Evolutionary conservation across 805 yeast genomes (phyloP), one percentile per base, ranked within the genome.

Genomic region (Jamesozyma piceae): DNA sequence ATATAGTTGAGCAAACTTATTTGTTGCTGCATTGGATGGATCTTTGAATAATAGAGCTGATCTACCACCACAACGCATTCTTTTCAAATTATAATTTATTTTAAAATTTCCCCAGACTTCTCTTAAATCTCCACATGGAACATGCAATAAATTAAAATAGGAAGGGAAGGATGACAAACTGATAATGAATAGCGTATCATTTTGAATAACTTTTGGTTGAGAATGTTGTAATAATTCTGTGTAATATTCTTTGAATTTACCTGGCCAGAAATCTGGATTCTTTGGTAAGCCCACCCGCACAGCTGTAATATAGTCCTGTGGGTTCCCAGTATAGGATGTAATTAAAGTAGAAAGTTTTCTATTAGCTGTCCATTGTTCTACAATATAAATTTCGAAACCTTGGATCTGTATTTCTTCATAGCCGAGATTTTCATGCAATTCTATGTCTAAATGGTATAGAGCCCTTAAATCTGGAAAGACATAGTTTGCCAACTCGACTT

Each of bases 351-450:
- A 78, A 11, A 77, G 65, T 34, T 74, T 69, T 36, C 97, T 68
- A 45, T 79, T 80, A 28, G 82, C 72, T 2, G 84, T 81, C 98
- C 98, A 92, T 61, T 90, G 97, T 60, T 92, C 97, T 10, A 90
- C 95, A 31, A 92, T 69, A 59, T 92, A 92, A 14, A 84, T 74
- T 62, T 92, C 97, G 57, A 82, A 87, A 1, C 98, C 97, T 1
- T 68, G 53, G 20, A 82, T 68, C 9, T 63, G 64, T 4, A 78
- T 62, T 42, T 68, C 71, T 37, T 74, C 75, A 29, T 71, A 75
- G 3, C 44, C 43, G 45, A 67, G 61, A 39, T 66, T 71, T 37
- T 60, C 58, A 13, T 63, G 52, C 45, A 68, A 63, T 34, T 67
- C 71, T 41, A 68, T 54, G 44, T 66, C 65, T 40, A 79, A 63